A percentile compares a stretch with the other conserved stretches of the same genome.
These are phyloP conservation scores for Tylopilus plumbeoviolaceoides DNA, from an alignment of 768 basidiomycete species.

Conservation along the genomic window DNA sequence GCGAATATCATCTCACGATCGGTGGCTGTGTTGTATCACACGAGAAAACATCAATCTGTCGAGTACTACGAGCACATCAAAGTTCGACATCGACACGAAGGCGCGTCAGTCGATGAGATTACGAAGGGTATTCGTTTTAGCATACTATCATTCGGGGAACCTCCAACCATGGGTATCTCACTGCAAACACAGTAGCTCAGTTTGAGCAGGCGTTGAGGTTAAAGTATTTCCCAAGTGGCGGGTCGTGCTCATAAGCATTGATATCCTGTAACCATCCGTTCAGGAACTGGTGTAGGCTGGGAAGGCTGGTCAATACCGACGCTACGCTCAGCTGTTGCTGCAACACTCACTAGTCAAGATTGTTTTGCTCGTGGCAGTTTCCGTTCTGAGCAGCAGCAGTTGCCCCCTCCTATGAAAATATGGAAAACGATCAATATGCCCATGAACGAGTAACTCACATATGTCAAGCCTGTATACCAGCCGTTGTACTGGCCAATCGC, in stretches of 20 bases:
- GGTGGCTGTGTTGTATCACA: conserved; percentile 32
- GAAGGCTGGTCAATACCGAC: background rate
- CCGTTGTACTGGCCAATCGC: conserved; percentile 77
- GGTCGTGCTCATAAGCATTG: conserved; percentile 42
- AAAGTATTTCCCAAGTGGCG: conserved; percentile 60
- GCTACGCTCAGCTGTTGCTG: background rate
- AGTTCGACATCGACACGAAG: background rate
- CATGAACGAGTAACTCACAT: conserved; percentile 34
- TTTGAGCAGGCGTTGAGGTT: conserved; percentile 46
- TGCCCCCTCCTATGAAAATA: conserved; percentile 43
- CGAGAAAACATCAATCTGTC: too few relatives aligned
- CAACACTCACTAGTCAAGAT: conserved; percentile 74
- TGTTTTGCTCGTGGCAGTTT: conserved; percentile 76
- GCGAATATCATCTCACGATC: conserved; percentile 26
- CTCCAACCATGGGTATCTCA: background rate
- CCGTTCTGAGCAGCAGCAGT: conserved; percentile 49
- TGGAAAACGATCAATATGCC: background rate
- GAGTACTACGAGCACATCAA: background rate
- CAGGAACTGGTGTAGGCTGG: conserved; percentile 61
- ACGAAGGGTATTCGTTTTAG: background rate
- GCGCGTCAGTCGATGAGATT: background rate
- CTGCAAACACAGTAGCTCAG: background rate
- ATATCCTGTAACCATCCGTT: conserved; percentile 70
- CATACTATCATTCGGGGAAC: background rate
- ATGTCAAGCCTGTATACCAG: conserved; percentile 58